Evolutionary conservation across 2,329 filamentous ascomycete genomes (phyloP).

Genomic region (Talaromyces sp.): DNA sequence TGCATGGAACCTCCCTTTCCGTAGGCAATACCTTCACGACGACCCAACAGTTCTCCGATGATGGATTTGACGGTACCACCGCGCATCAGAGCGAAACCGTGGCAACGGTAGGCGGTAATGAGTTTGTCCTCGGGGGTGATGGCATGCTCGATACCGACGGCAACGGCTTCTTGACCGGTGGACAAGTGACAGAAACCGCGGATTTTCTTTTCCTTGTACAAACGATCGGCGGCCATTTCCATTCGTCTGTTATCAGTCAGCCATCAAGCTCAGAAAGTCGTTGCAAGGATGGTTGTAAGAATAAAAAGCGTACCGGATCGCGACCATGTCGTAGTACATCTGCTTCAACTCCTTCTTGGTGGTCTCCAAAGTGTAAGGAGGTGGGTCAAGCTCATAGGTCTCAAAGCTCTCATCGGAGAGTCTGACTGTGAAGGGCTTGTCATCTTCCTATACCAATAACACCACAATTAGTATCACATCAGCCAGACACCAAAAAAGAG

Average conservation of each 20-base stretch:
- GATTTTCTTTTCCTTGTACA: slow-evolving; percentile 99
- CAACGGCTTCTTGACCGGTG: slow-evolving; percentile 94
- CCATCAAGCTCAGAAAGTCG: too few relatives aligned
- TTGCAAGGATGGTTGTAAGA: too few relatives aligned
- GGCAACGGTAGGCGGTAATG: slow-evolving; percentile 98
- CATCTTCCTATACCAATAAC: slow-evolving; percentile 65
- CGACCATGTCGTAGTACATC: slow-evolving; percentile 99
- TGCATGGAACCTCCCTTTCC: slow-evolving; percentile 99
- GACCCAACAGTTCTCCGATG: slow-evolving; percentile 91
- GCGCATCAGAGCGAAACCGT: slow-evolving; percentile 97
- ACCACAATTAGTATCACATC: neutral
- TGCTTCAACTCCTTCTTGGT: slow-evolving; percentile 98
- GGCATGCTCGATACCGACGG: slow-evolving; percentile 93
- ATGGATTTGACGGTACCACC: slow-evolving; percentile 85
- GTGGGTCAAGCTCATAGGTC: slow-evolving; percentile 97
- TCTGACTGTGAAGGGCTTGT: slow-evolving; percentile 84
- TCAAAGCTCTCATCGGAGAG: slow-evolving; percentile 99
- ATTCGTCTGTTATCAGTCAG: slow-evolving; percentile 64
- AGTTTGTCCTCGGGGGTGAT: slow-evolving; percentile 87
- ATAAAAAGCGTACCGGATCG: slow-evolving; percentile 64
- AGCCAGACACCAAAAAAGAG: neutral
- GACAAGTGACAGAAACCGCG: slow-evolving; percentile 99
- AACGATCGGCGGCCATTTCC: slow-evolving; percentile 97
- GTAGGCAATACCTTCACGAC: slow-evolving; percentile 93
- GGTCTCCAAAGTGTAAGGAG: slow-evolving; percentile 82